Conservation (phyloP, 148 eudicot genomes). For the Pharnaceum exiguum region DNA sequence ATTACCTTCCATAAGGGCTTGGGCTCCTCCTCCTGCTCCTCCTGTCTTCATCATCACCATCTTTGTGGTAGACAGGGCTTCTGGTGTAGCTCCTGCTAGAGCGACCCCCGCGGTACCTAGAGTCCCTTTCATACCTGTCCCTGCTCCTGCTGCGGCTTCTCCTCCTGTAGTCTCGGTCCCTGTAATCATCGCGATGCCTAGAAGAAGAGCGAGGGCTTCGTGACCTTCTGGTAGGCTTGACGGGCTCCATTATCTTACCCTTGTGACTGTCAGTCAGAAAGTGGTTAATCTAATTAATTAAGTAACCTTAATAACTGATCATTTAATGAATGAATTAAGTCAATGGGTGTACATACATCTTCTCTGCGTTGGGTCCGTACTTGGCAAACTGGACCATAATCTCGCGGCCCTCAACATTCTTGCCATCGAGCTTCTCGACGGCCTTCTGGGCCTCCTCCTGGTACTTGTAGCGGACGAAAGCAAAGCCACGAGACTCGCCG, state of each 20-base stretch:
- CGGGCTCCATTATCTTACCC: slow-evolving; percentile 35
- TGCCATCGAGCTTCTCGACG: slow-evolving; percentile 57
- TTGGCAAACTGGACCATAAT: slow-evolving; percentile 55
- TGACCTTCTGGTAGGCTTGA: slow-evolving; percentile 29
- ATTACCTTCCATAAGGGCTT: slow-evolving; percentile 39
- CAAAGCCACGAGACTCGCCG: slow-evolving; percentile 56
- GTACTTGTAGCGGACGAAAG: slow-evolving; percentile 55
- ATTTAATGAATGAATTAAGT: too few species aligned
- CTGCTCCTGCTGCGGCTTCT: slow-evolving; percentile 66
- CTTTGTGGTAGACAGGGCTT: slow-evolving; percentile 44
- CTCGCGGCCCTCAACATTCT: slow-evolving; percentile 50
- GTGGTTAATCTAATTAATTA: too few species aligned
- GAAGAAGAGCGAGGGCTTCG: slow-evolving; percentile 43
- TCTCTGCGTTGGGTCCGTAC: slow-evolving; percentile 53
- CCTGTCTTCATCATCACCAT: slow-evolving; percentile 34
- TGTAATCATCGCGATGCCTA: slow-evolving; percentile 52
- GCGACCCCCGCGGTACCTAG: slow-evolving; percentile 38
- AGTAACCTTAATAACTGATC: too few species aligned
- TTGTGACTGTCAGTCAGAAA: slow-evolving; percentile 22
- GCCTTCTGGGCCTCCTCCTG: slow-evolving; percentile 60
- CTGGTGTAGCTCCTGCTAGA: slow-evolving; percentile 68
- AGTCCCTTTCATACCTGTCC: slow-evolving; percentile 52
- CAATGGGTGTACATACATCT: slow-evolving; percentile 46
- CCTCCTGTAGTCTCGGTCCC: slow-evolving; percentile 46
- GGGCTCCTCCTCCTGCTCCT: slow-evolving; percentile 36